Evolutionary conservation across 768 basidiomycete species (phyloP).

Genomic region (Leccinum obscurum): DNA sequence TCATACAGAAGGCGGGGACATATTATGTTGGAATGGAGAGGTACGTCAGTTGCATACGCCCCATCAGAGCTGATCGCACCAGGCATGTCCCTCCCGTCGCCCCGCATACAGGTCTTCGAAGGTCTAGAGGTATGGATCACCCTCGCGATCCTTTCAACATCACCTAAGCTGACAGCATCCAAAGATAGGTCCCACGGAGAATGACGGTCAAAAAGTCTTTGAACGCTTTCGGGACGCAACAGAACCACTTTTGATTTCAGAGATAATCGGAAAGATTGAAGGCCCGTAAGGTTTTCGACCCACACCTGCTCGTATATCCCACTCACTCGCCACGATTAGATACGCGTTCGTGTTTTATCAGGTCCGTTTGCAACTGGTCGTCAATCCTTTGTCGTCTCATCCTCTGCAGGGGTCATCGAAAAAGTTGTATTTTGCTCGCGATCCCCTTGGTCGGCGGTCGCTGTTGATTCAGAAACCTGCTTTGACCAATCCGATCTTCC

Average conservation of each 20-base stretch:
- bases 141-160: background rate
- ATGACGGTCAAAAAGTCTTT: conserved; percentile 67
- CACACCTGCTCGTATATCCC: background rate
- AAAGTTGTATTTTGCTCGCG: conserved; percentile 70
- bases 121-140: conserved; percentile 61
- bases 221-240: conserved; percentile 25
- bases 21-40: conserved; percentile 89
- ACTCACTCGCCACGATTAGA: conserved; percentile 36
- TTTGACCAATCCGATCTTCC: conserved; percentile 46
- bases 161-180: conserved; percentile 8
- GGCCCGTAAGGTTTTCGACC: conserved; percentile 65
- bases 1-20: conserved; percentile 53
- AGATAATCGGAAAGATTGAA: conserved; percentile 62
- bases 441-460: conserved; percentile 87
- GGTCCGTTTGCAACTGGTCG: conserved; percentile 40
- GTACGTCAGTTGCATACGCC: conserved; percentile 36
- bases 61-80: background rate
- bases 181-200: conserved; percentile 61
- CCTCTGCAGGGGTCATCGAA: conserved; percentile 40
- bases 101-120: conserved; percentile 59
- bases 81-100: background rate
- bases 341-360: conserved; percentile 83
- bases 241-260: conserved; percentile 43
- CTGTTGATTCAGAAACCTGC: conserved; percentile 69
- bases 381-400: conserved; percentile 1